Evolutionary conservation across 768 basidiomycete genomes (phyloP), one percentile per base, ranked within the genome.

Genomic region (Rhodosporidiobolus sp.): DNA sequence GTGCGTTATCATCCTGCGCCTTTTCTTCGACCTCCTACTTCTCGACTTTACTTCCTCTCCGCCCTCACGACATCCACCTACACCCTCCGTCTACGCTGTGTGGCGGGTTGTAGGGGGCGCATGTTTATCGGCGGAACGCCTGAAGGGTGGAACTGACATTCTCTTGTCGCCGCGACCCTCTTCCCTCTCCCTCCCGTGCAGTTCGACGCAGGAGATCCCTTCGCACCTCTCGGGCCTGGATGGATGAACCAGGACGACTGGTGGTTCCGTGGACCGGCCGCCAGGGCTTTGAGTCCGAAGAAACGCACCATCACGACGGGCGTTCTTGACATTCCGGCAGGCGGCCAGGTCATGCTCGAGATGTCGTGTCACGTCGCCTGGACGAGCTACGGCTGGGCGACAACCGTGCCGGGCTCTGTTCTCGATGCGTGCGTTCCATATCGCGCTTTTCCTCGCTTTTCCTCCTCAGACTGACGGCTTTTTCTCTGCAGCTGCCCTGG

Each of bases 231-330:
- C 12, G 70, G 70, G 1, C 70, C 70, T 0, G 43, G 34, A 45
- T 50, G 50, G 28, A 26, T 20, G 14, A 16, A 14, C 10, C 68
- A 64, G 24, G 65, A 71, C 49, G 46, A 62, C n/a, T 71, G 70
- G 70, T 75, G 74, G 74, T 75, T 75, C 67, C 67, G 74, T 9
- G 74, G 74, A 14, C 74, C 74, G 4, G 56, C 38, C 8, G 14
- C 38, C 8, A 43, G 38, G 38, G 38, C 38, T 7, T 43, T 43
- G 38, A 43, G 38, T 14, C 38, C 38, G 38, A 7, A 38, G 8
- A 61, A 22, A 30, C 53, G 74, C 1, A 38, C 49, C 1, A 49
- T 68, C 24, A 60, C 58, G 50, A 69, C 28, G 1, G 65, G 20
- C 24, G 49, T 66, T 3, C 50, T 59, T 35, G 50, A 65, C 9